phyloP scores from a whole-genome alignment of 164 flowering plant genomes.

The Nymphaea colorata region DNA sequence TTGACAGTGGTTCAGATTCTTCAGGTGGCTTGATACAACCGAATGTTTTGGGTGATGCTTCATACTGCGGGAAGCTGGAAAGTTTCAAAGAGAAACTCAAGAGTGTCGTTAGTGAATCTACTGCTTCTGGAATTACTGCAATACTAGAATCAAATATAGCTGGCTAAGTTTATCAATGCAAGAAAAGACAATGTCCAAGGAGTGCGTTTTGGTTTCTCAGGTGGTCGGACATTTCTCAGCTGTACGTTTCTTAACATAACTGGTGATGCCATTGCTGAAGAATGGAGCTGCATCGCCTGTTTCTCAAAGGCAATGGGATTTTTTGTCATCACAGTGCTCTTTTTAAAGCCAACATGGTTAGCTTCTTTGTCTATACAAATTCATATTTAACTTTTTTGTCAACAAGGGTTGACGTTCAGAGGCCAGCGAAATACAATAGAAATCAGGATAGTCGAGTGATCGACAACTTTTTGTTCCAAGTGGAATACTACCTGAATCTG shows the following conservation, averaged over 20 bases:
- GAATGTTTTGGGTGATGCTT: slow-evolving; percentile 10
- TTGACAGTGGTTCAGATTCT: slow-evolving; percentile 8
- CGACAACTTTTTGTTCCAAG: no score
- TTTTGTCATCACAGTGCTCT: no score
- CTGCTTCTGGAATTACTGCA: slow-evolving; percentile 22
- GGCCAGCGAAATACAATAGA: no score
- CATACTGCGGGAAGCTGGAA: slow-evolving; percentile 21
- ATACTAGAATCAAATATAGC: slow-evolving; percentile 7
- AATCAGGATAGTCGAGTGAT: no score
- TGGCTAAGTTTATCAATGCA: neutral
- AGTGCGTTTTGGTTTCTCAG: neutral
- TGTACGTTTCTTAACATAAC: neutral
- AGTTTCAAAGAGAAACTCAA: slow-evolving; percentile 26
- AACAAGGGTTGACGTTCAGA: no score
- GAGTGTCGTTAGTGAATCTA: slow-evolving; percentile 28
- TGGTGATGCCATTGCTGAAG: neutral
- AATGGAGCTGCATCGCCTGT: no score
- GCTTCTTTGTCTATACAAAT: no score
- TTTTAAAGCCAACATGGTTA: no score
- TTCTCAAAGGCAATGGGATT: no score
- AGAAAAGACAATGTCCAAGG: no score
- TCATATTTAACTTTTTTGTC: no score
- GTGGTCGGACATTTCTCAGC: neutral
- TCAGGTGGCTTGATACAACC: slow-evolving; percentile 3
- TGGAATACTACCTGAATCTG: no score